Evolutionary conservation across 148 eudicot species (phyloP).

Genomic region (Amaranthus palmeri): DNA sequence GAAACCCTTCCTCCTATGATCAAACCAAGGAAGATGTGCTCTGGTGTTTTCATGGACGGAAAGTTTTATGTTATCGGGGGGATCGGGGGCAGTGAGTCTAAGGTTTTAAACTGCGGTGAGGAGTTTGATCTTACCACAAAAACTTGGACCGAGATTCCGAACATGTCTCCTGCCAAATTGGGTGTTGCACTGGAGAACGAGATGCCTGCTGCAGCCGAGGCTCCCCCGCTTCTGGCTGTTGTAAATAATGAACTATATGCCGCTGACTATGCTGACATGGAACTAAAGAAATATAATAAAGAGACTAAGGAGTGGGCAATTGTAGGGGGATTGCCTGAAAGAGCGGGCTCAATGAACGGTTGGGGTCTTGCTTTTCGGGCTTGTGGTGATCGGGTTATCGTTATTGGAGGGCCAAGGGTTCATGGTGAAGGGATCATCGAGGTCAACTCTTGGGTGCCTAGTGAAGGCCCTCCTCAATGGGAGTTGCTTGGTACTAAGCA

Average conservation of each 20-base stretch:
- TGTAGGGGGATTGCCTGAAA: conserved; percentile 69
- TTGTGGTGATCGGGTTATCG: conserved; percentile 71
- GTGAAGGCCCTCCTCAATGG: conserved; percentile 65
- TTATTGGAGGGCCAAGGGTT: conserved; percentile 68
- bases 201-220: conserved; percentile 52
- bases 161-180: conserved; percentile 67
- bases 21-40: conserved; percentile 75
- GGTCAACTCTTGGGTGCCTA: conserved; percentile 80
- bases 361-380: conserved; percentile 96
- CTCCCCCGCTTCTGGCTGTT: conserved; percentile 88
- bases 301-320: conserved; percentile 42
- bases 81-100: conserved; percentile 40
- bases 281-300: conserved; percentile 59
- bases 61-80: conserved; percentile 93
- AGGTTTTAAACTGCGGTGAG: conserved; percentile 68
- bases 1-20: conserved; percentile 56
- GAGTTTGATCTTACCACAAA: conserved; percentile 55
- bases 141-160: conserved; percentile 61
- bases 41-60: conserved; percentile 80
- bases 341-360: conserved; percentile 75
- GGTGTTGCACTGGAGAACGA: conserved; percentile 34
- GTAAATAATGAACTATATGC: conserved; percentile 76
- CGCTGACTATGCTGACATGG: conserved; percentile 78
- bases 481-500: conserved; percentile 55
- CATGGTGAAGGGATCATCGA: conserved; percentile 54